These are phyloP conservation scores for Colletotrichum cordylinicola DNA, from an alignment of 2,329 filamentous ascomycete species.

Conservation along the genomic window DNA sequence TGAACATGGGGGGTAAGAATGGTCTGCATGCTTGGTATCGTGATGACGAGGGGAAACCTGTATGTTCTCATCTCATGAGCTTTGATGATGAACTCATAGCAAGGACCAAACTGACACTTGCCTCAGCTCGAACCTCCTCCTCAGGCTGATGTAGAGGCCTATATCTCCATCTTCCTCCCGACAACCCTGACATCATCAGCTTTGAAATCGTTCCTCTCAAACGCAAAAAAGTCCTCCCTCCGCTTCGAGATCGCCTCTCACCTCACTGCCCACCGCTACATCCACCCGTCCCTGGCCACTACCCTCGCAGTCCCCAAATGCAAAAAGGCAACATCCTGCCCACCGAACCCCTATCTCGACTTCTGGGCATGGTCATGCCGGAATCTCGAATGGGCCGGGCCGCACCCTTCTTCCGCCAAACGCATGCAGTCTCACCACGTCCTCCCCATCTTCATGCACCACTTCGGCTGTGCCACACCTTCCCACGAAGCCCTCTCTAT, in stretches of 20 bases:
- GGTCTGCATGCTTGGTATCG: constrained; percentile 57
- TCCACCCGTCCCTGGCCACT: constrained; percentile 48
- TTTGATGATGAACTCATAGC: neutral
- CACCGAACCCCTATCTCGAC: constrained; percentile 69
- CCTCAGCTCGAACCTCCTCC: constrained; percentile 52
- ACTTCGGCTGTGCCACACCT: constrained; percentile 77
- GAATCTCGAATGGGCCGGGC: constrained; percentile 70
- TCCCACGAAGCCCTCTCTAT: constrained; percentile 69
- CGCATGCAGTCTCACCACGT: constrained; percentile 69
- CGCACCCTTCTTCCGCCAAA: constrained; percentile 55
- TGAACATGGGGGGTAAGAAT: constrained; percentile 48
- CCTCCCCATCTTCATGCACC: constrained; percentile 77
- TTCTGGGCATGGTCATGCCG: constrained; percentile 71
- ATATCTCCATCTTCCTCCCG: constrained; percentile 70
- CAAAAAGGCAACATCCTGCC: constrained; percentile 44
- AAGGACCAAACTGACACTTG: neutral
- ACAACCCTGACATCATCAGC: constrained; percentile 64
- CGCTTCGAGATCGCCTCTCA: constrained; percentile 61
- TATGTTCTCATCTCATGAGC: constrained; percentile 25
- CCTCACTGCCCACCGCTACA: constrained; percentile 56
- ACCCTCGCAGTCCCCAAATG: constrained; percentile 50
- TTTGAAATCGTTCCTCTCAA: constrained; percentile 66
- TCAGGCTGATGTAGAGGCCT: constrained; percentile 66
- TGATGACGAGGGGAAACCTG: constrained; percentile 36
- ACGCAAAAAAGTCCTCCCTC: constrained; percentile 68